Percentiles rank a stretch among this genome's conserved stretches.
These are phyloP conservation scores for Corinectria fuckeliana DNA, from an alignment of 2,329 filamentous ascomycete species.

Conservation along the genomic window DNA sequence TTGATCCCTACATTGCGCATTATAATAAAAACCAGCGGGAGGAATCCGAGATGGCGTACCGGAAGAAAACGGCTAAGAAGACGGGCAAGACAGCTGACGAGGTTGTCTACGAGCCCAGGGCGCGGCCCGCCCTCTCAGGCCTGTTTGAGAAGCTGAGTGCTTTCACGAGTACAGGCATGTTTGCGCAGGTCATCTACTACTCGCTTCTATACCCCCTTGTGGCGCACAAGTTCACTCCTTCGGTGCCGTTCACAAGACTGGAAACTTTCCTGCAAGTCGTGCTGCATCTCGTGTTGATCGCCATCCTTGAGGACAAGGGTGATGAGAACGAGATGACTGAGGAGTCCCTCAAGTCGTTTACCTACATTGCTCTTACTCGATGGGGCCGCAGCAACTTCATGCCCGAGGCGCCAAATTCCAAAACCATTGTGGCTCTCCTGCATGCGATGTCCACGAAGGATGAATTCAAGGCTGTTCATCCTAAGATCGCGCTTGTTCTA, in stretches of 20 bases:
- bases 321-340: conserved; percentile 58
- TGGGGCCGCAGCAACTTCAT: conserved; percentile 68
- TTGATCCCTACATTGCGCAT: conserved; percentile 95
- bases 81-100: conserved; percentile 81
- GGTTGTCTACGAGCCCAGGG: conserved; percentile 88
- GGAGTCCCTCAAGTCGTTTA: conserved; percentile 68
- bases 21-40: conserved; percentile 98
- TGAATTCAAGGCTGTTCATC: conserved; percentile 80
- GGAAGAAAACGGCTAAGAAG: conserved; percentile 84
- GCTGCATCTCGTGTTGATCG: conserved; percentile 84
- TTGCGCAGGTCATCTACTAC: conserved; percentile 90
- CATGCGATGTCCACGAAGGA: conserved; percentile 69
- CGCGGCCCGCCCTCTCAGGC: conserved; percentile 77
- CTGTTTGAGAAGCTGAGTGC: conserved; percentile 77
- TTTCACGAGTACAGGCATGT: conserved; percentile 85
- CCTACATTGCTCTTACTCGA: conserved; percentile 71
- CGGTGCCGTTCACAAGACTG: conserved; percentile 79
- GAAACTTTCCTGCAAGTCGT: conserved; percentile 94
- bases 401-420: conserved; percentile 60
- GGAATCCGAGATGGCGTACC: conserved; percentile 90
- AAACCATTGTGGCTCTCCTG: conserved; percentile 69
- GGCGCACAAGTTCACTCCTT: conserved; percentile 71
- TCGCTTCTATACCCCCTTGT: conserved; percentile 82
- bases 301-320: conserved; percentile 80
- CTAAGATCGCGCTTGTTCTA: conserved; percentile 84